Percentiles rank a stretch among this genome's conserved stretches.
These are phyloP conservation scores for Coprinellus micaceus DNA, from an alignment of 768 basidiomycete genomes.

Conservation along the genomic window DNA sequence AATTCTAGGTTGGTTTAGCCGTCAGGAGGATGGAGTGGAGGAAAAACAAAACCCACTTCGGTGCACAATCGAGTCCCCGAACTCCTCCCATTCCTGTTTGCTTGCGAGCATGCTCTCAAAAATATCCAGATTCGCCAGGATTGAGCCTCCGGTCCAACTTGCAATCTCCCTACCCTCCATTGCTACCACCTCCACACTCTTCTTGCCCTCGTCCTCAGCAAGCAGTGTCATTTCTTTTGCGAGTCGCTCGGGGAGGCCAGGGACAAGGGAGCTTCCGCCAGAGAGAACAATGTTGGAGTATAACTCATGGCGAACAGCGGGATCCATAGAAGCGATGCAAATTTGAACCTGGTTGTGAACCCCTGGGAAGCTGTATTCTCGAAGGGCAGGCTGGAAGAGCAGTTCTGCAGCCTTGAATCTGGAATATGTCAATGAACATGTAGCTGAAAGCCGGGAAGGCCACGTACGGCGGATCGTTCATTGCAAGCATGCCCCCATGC, in stretches of 20 bases:
- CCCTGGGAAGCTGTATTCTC: not conserved
- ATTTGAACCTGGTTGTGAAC: slow-evolving; percentile 27
- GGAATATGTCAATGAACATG: not conserved
- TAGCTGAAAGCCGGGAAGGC: too few relatives aligned
- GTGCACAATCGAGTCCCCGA: not conserved
- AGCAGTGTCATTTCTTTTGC: slow-evolving; percentile 20
- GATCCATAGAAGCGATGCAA: slow-evolving; percentile 51
- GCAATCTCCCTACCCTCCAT: not conserved
- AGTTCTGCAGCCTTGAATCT: slow-evolving; percentile 2
- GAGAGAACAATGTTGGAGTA: slow-evolving; percentile 58
- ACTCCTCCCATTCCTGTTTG: slow-evolving; percentile 6
- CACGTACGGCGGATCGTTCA: too few relatives aligned
- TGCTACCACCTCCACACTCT: slow-evolving; percentile 29
- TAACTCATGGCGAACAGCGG: slow-evolving; percentile 51
- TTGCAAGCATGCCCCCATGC: too few relatives aligned
- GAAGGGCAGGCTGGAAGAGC: not conserved
- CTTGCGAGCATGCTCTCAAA: not conserved
- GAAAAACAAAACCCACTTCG: slow-evolving; percentile 1
- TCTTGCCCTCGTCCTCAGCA: not conserved
- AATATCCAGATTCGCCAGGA: slow-evolving; percentile 2
- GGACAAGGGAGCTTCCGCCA: slow-evolving; percentile 56
- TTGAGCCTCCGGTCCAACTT: slow-evolving; percentile 6
- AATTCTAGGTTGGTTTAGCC: too few relatives aligned
- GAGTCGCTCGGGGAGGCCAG: slow-evolving; percentile 55
- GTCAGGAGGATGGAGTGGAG: too few relatives aligned